Conservation (phyloP, 1,284 basidiomycete species). For the Chalciporus sp. region DNA sequence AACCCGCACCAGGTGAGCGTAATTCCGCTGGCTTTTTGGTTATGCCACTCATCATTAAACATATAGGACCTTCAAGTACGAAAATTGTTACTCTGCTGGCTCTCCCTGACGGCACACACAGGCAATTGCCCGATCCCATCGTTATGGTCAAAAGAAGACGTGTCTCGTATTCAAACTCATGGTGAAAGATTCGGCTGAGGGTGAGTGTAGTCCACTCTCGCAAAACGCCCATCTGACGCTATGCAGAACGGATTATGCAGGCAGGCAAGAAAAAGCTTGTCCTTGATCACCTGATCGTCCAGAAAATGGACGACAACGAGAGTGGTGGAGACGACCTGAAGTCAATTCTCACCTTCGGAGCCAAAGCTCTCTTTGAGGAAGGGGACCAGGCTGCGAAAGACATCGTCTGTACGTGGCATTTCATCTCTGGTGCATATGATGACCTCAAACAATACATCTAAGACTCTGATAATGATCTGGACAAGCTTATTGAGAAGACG, state of each 20-base stretch:
- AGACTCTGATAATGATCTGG: slow-evolving; percentile 78
- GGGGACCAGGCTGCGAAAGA: slow-evolving; percentile 55
- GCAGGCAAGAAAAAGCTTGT: slow-evolving; percentile 90
- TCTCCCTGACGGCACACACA: slow-evolving; percentile 35
- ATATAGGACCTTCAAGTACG: slow-evolving; percentile 70
- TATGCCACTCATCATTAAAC: slow-evolving; percentile 6
- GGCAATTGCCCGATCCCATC: slow-evolving; percentile 90
- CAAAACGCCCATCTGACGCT: slow-evolving; percentile 6
- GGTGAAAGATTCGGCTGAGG: slow-evolving; percentile 89
- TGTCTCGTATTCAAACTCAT: slow-evolving; percentile 91
- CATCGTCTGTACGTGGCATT: slow-evolving; percentile 62
- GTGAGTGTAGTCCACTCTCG: slow-evolving; percentile 38
- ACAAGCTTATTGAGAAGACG: slow-evolving; percentile 81
- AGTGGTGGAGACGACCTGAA: slow-evolving; percentile 73
- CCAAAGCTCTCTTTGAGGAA: slow-evolving; percentile 76
- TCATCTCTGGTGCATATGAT: slow-evolving; percentile 48
- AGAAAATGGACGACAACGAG: slow-evolving; percentile 86
- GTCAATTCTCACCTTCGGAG: slow-evolving; percentile 83
- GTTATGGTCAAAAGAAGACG: slow-evolving; percentile 80
- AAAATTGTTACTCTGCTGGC: slow-evolving; percentile 5
- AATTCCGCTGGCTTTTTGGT: background rate
- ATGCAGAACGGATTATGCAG: slow-evolving; percentile 81
- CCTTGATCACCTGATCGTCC: slow-evolving; percentile 89
- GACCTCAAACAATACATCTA: slow-evolving; percentile 51
- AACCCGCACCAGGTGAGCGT: slow-evolving; percentile 83